A percentile compares a stretch with the other conserved stretches of the same genome.
Evolutionary conservation across 148 eudicot genomes (phyloP).

Genomic region (Silene conica): DNA sequence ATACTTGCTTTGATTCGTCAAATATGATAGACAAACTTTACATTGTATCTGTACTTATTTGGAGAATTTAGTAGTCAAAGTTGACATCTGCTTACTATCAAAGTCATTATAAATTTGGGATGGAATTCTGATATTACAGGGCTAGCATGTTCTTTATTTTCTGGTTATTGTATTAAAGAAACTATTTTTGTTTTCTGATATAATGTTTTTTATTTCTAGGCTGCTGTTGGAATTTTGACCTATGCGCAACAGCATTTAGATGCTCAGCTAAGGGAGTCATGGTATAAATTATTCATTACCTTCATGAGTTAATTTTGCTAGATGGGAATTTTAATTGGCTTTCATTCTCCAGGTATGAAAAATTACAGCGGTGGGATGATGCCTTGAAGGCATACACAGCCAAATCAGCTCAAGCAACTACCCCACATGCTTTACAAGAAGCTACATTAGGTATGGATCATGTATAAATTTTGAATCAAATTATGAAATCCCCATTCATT

Average conservation of each 20-base stretch:
- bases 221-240: constrained; percentile 94
- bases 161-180: not conserved
- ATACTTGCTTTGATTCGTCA: not conserved
- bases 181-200: constrained; percentile 10
- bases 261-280: constrained; percentile 92
- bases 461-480: not conserved
- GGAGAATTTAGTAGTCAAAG: not conserved
- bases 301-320: not conserved
- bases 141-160: not conserved
- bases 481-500: not conserved
- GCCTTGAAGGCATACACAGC: constrained; percentile 85
- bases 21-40: too few species aligned
- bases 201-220: constrained; percentile 38
- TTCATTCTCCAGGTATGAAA: constrained; percentile 73
- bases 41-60: not conserved
- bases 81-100: not conserved
- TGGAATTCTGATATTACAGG: too few species aligned
- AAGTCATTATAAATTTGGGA: too few species aligned
- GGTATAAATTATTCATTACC: constrained; percentile 31
- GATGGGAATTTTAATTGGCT: not conserved
- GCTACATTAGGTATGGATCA: constrained; percentile 77
- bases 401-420: constrained; percentile 67
- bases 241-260: constrained; percentile 88
- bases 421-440: constrained; percentile 65
- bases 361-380: constrained; percentile 96